phyloP scores from a whole-genome alignment of 192 early-diverging fungal species.

The Pilaira anomala region DNA sequence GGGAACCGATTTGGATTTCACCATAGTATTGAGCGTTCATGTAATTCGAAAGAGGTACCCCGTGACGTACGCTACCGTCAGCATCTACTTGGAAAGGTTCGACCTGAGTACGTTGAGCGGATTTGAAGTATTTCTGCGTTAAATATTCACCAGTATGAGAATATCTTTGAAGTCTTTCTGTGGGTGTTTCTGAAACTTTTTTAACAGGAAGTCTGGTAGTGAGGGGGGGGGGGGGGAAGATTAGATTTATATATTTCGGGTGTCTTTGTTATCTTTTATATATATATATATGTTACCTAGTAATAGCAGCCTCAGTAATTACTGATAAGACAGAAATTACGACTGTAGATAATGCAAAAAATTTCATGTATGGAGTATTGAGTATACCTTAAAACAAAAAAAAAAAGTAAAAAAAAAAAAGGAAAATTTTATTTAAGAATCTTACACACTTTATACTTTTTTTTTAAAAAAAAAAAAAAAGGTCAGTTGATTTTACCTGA shows the following conservation, averaged over 20 bases:
- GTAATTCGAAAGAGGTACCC: conserved; percentile 84
- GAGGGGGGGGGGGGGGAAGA: not conserved
- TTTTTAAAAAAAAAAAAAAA: no score
- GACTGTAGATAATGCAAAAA: conserved; percentile 27
- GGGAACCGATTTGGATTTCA: conserved; percentile 81
- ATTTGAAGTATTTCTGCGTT: conserved; percentile 76
- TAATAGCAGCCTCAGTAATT: conserved; percentile 25
- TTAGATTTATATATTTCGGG: no score
- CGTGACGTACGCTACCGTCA: conserved; percentile 56
- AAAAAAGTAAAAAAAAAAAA: no score
- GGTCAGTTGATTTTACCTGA: no score
- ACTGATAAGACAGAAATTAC: conserved; percentile 12
- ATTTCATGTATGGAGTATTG: no score
- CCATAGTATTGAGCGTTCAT: conserved; percentile 98
- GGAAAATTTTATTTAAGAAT: no score
- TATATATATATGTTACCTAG: conserved; percentile 21
- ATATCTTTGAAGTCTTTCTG: conserved; percentile 59
- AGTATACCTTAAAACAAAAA: no score
- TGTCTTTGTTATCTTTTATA: not conserved
- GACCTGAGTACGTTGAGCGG: conserved; percentile 19
- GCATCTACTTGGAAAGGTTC: conserved; percentile 47
- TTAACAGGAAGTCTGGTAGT: conserved; percentile 55
- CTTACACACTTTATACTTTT: no score
- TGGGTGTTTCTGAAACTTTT: conserved; percentile 60
- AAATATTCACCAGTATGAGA: conserved; percentile 63